Conservation (phyloP, 23 red algal genomes). For the Agarophyton chilense region DNA sequence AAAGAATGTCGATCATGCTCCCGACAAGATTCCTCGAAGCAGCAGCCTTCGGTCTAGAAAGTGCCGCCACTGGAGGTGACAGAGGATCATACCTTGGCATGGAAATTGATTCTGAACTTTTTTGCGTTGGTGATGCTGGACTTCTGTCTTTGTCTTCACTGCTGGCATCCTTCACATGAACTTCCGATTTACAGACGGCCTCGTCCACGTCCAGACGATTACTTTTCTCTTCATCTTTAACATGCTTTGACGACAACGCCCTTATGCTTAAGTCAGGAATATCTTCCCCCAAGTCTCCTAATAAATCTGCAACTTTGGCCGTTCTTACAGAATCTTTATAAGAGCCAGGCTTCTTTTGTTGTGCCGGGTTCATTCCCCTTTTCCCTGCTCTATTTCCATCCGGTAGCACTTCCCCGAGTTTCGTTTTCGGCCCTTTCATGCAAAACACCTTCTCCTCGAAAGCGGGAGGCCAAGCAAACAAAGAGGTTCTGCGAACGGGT, state of each 20-base stretch:
- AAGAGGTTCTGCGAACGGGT: conserved; percentile 60
- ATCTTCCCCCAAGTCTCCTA: neutral
- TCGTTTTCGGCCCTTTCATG: conserved; percentile 61
- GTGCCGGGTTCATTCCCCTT: neutral
- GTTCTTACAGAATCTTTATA: neutral
- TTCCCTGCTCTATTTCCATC: neutral
- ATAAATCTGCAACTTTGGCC: neutral
- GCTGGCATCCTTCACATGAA: neutral
- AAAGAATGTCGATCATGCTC: conserved; percentile 60
- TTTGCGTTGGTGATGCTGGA: neutral
- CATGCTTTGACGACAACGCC: neutral
- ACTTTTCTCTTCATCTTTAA: neutral
- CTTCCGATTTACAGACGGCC: neutral
- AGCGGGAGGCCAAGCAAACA: conserved; percentile 76
- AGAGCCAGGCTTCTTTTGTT: neutral
- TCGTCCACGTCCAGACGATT: neutral
- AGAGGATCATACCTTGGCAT: conserved; percentile 31
- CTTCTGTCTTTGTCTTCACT: neutral
- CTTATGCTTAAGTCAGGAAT: neutral
- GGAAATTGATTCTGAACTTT: conserved; percentile 1
- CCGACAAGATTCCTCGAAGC: conserved; percentile 39
- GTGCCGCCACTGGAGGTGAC: conserved; percentile 38
- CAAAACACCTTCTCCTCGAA: conserved; percentile 71
- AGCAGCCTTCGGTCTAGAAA: conserved; percentile 26
- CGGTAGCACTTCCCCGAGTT: neutral